These are phyloP conservation scores for Arabidopsis hybrid DNA, from an alignment of 441 rosid species.

Conservation along the genomic window DNA sequence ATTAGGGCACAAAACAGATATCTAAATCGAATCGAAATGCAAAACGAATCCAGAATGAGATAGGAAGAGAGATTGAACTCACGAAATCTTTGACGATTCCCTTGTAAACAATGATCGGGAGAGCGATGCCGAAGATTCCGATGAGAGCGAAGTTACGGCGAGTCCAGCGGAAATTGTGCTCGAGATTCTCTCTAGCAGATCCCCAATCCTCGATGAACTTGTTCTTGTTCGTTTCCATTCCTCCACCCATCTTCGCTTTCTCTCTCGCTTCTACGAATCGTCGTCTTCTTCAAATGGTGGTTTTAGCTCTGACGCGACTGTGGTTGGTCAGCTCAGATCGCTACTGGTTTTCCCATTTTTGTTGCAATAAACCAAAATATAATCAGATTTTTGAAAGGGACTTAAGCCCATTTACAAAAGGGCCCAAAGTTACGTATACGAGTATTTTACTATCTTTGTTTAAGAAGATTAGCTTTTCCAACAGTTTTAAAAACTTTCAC, in stretches of 20 bases:
- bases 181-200: conserved; percentile 80
- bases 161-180: conserved; percentile 88
- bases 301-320: conserved; percentile 28
- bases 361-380: neutral
- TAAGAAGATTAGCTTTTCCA: neutral
- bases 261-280: conserved; percentile 25
- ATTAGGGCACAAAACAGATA: conserved; percentile 30
- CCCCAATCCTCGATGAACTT: conserved; percentile 89
- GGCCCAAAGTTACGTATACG: neutral
- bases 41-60: conserved; percentile 5
- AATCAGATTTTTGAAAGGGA: neutral
- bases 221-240: conserved; percentile 91
- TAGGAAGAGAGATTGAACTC: conserved; percentile 30
- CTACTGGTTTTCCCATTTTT: conserved; percentile 18
- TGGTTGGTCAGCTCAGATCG: conserved; percentile 7
- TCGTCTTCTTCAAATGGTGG: neutral
- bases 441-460: neutral
- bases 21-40: conserved; percentile 12
- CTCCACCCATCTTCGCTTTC: conserved; percentile 74
- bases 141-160: conserved; percentile 85
- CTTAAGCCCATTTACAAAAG: neutral
- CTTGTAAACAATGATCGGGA: conserved; percentile 78
- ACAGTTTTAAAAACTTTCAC: too few relatives aligned
- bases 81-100: conserved; percentile 93
- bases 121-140: conserved; percentile 85